Evolutionary conservation across 495 filamentous ascomycete species (phyloP), one percentile per base, ranked within the genome.

Genomic region (Pyronema omphalodes): DNA sequence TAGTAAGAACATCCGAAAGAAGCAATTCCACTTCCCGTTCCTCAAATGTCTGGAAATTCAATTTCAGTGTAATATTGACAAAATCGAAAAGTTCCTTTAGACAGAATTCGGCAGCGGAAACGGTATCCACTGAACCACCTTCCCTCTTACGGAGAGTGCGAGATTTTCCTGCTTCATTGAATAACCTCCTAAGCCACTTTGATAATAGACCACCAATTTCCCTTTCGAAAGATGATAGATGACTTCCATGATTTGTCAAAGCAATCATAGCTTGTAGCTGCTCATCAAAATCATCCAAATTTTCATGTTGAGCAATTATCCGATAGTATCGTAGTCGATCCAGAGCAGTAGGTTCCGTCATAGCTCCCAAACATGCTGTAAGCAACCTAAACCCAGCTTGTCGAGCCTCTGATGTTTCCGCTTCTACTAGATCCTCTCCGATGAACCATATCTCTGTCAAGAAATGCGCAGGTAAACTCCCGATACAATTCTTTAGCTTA

Each of bases 41-140:
- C 37, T 75, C 73, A 39, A 86, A 82, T 33, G 80, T 75, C 55
- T 81, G 84, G 65, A 81, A 82, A 67, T 87, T 89, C 68, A 89
- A 82, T 58, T 82, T 88, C 67, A 91, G 81, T 55, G 91, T 70
- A 60, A 87, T 79, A n/a, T 79, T 78, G 29, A 84, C 73, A 45
- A 87, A 83, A 46, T 76, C 71, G 60, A 93, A 83, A 6, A 93
- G 68, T 53, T 78, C 74, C 43, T 72, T 72, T 37, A 94, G 69
- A 58, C 76, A 78, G 44, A 73, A 75, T 56, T 86, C 84, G 58
- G 88, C 84, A 45, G 73, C 73, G 12, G 53, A 54, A 18, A 44
- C 12, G 17, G 39, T 60, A n/a, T 46, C 55, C 37, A 37, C 12
- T 17, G 52, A 41, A 12, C 56, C 59, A 54, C 62, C 63, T 41